Evolutionary conservation across 345 rosid genomes (phyloP).

Genomic region (Populus tremula): DNA sequence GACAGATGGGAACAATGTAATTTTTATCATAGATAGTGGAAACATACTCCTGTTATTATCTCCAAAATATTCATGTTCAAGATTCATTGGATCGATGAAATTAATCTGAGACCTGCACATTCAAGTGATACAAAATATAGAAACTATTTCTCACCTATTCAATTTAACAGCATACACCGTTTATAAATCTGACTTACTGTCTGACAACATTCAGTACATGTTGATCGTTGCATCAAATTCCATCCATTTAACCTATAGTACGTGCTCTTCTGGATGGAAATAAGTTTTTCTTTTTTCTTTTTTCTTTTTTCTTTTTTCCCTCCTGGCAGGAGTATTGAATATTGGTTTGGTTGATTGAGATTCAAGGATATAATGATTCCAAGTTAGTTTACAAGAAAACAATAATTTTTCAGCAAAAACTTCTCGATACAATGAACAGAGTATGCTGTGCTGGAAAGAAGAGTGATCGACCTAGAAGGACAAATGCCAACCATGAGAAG

Average conservation of each 20-base stretch:
- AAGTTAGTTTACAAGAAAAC: background rate
- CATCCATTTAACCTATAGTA: background rate
- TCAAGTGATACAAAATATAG: background rate
- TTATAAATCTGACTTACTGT: background rate
- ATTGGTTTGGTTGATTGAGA: background rate
- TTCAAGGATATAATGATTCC: background rate
- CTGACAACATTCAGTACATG: background rate
- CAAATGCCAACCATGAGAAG: constrained; percentile 45
- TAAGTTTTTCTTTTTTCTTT: background rate
- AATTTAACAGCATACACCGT: background rate
- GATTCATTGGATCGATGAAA: background rate
- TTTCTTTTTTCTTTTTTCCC: background rate
- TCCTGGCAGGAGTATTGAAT: background rate
- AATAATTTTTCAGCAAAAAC: background rate
- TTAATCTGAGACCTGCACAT: background rate
- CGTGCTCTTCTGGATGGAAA: constrained; percentile 7
- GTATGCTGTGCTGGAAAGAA: constrained; percentile 47
- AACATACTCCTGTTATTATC: background rate
- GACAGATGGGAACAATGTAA: background rate
- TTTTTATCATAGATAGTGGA: constrained; percentile 3
- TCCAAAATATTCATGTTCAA: background rate
- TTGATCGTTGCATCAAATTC: background rate
- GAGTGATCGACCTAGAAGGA: constrained; percentile 32
- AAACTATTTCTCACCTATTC: background rate
- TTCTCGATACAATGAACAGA: background rate